Evolutionary conservation across 768 basidiomycete species (phyloP).

Genomic region (Leccinum subgranulosum): DNA sequence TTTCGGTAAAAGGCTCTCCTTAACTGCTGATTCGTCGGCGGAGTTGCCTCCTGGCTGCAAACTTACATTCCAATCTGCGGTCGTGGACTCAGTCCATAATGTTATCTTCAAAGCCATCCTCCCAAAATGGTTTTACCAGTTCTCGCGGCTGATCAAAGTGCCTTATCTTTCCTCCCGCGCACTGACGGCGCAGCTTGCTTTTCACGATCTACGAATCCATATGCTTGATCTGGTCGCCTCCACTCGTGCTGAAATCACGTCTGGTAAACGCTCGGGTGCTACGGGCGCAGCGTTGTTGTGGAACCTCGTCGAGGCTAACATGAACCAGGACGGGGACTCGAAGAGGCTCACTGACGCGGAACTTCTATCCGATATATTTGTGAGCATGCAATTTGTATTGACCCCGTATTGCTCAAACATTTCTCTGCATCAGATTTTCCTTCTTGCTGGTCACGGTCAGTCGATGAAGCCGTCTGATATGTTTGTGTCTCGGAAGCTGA

Average conservation of each 20-base stretch:
- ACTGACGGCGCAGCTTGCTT: conserved; percentile 29
- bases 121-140: conserved; percentile 33
- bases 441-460: conserved; percentile 49
- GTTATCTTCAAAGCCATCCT: conserved; percentile 30
- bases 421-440: conserved; percentile 34
- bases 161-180: conserved; percentile 36
- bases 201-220: conserved; percentile 37
- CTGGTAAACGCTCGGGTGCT: conserved; percentile 19
- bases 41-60: conserved; percentile 29
- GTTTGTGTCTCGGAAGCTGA: not conserved
- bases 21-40: conserved; percentile 28
- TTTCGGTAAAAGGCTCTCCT: conserved; percentile 39
- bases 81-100: conserved; percentile 17
- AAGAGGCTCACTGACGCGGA: conserved; percentile 43
- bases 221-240: conserved; percentile 40
- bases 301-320: conserved; percentile 48
- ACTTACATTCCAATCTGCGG: conserved; percentile 37
- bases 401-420: not conserved
- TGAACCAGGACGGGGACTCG: conserved; percentile 31
- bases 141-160: conserved; percentile 26
- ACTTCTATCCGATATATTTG: conserved; percentile 47
- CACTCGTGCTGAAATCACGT: conserved; percentile 35
- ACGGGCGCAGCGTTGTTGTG: conserved; percentile 39
- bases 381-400: conserved; percentile 20
- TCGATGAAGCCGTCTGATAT: not conserved